A percentile compares a stretch with the other conserved stretches of the same genome.
These are phyloP conservation scores for Tetrahymena malaccensis DNA, from an alignment of 73 alveolate species.

Conservation along the genomic window DNA sequence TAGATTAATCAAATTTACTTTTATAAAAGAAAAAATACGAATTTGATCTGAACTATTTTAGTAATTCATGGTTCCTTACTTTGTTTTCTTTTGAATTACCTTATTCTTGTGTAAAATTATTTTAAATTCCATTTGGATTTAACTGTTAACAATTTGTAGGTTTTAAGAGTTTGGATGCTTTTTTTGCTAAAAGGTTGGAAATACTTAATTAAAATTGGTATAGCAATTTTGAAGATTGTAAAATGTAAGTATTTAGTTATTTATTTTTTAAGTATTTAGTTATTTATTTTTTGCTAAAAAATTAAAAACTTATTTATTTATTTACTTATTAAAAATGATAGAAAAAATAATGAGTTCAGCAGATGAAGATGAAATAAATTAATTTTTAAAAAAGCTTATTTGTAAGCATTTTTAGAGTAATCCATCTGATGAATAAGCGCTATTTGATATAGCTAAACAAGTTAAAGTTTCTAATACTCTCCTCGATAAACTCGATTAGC, in stretches of 20 bases:
- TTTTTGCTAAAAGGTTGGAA: background rate
- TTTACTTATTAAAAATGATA: background rate
- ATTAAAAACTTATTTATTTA: no score
- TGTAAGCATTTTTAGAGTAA: background rate
- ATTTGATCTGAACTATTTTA: background rate
- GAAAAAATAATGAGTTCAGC: background rate
- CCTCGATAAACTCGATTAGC: background rate
- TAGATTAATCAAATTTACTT: background rate
- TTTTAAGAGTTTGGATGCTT: background rate
- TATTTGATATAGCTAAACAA: background rate
- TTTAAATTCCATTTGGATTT: background rate
- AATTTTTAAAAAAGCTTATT: background rate
- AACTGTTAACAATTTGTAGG: background rate
- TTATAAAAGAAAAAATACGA: background rate
- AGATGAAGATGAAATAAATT: background rate
- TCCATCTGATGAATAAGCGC: background rate
- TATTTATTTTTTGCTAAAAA: no score
- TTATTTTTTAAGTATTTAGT: no score
- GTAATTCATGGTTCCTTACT: background rate
- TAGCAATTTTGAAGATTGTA: background rate
- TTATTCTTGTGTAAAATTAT: background rate
- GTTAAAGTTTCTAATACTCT: background rate
- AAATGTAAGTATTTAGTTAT: background rate
- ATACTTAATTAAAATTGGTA: background rate
- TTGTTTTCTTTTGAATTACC: background rate